These are phyloP conservation scores for Metarhizium robertsii DNA, from an alignment of 2,329 filamentous ascomycete genomes.

Conservation along the genomic window DNA sequence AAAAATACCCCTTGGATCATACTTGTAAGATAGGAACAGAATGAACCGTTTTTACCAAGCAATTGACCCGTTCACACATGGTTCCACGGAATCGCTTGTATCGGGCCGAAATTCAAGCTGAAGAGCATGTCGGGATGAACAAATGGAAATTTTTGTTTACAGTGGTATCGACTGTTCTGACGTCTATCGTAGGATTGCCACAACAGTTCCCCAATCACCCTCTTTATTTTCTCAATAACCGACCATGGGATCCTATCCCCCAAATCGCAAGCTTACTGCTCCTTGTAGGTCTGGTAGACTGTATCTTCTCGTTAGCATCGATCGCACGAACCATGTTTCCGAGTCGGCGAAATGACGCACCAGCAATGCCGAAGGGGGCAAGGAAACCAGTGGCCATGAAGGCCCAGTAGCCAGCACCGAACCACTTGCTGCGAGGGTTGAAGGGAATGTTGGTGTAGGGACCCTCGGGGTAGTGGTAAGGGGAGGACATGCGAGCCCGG, in stretches of 20 bases:
- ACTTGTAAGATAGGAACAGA: background rate
- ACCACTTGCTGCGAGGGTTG: constrained; percentile 86
- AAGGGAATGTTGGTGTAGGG: constrained; percentile 93
- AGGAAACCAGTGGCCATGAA: constrained; percentile 52
- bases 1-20: background rate
- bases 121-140: background rate
- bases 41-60: background rate
- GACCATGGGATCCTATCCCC: constrained; percentile 8
- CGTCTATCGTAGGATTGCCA: constrained; percentile 24
- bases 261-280: constrained; percentile 19
- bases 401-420: constrained; percentile 72
- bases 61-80: background rate
- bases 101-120: background rate
- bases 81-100: background rate
- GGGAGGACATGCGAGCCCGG: constrained; percentile 73
- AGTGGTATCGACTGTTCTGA: constrained; percentile 16
- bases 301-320: constrained; percentile 7
- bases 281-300: constrained; percentile 41
- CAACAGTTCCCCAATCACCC: constrained; percentile 15
- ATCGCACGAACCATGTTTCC: background rate
- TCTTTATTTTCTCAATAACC: constrained; percentile 11
- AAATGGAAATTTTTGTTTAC: constrained; percentile 15
- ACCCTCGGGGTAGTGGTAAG: constrained; percentile 98
- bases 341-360: constrained; percentile 32
- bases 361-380: constrained; percentile 53